These are phyloP conservation scores for Phytophthora fragariaefolia DNA, from an alignment of 352 stramenopile species.

Conservation along the genomic window DNA sequence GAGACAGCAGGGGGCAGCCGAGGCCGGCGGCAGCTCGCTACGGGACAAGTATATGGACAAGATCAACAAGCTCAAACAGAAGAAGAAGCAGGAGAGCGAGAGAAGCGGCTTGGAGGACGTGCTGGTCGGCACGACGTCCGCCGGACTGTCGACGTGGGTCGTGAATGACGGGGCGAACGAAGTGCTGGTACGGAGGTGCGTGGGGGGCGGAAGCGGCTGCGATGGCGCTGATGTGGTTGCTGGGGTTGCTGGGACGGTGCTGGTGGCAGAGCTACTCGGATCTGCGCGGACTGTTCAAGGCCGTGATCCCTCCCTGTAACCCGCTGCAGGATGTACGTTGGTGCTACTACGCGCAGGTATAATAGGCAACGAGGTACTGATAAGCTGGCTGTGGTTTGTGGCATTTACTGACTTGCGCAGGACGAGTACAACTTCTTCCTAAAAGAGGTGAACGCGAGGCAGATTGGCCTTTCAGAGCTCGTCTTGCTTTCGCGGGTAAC, in stretches of 20 bases:
- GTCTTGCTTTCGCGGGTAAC: not conserved
- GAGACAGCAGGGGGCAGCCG: slow-evolving; percentile 29
- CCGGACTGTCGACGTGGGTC: slow-evolving; percentile 72
- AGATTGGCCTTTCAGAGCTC: not conserved
- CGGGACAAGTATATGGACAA: slow-evolving; percentile 84
- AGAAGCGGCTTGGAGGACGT: slow-evolving; percentile 34
- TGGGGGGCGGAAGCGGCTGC: not conserved
- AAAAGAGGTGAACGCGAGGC: slow-evolving; percentile 53
- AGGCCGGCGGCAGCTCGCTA: slow-evolving; percentile 35
- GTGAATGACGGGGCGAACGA: slow-evolving; percentile 79
- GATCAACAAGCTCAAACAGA: slow-evolving; percentile 72
- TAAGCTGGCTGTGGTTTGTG: not conserved
- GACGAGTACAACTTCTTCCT: slow-evolving; percentile 71
- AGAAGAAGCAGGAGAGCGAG: slow-evolving; percentile 36
- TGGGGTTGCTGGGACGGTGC: not conserved
- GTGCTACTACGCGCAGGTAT: too few species aligned
- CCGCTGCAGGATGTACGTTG: slow-evolving; percentile 57
- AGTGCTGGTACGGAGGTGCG: slow-evolving; percentile 51
- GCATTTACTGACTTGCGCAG: slow-evolving; percentile 29
- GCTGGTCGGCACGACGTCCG: slow-evolving; percentile 41
- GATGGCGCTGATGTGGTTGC: not conserved
- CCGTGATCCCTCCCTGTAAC: slow-evolving; percentile 57
- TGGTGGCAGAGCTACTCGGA: slow-evolving; percentile 60
- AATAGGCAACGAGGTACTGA: not conserved
- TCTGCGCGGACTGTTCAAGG: slow-evolving; percentile 66